A percentile compares a stretch with the other conserved stretches of the same genome.
Conservation (phyloP, 164 flowering plant species). For the Nymphaea thermarum region DNA sequence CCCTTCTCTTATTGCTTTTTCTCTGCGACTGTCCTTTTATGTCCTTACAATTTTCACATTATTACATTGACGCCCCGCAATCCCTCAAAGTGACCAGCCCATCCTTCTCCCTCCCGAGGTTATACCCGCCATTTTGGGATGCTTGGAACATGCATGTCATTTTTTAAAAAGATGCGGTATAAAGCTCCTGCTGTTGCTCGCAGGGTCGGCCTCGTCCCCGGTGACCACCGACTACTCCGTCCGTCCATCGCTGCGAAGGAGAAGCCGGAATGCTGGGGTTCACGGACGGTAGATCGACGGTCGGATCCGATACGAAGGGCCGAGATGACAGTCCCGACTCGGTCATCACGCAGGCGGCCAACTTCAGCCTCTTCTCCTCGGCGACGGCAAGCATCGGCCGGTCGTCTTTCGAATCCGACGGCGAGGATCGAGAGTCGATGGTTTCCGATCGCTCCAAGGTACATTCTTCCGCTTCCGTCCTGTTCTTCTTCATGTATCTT, state of each 20-base stretch:
- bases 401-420: conserved; percentile 68
- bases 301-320: conserved; percentile 14
- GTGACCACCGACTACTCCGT: not conserved
- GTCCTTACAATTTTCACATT: no score
- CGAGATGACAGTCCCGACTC: conserved; percentile 76
- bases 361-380: conserved; percentile 62
- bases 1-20: no score
- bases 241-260: conserved; percentile 1
- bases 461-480: not conserved
- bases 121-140: not conserved
- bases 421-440: conserved; percentile 46
- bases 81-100: no score
- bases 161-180: not conserved
- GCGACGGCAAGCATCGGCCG: conserved; percentile 68
- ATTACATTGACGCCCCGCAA: no score
- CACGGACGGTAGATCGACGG: conserved; percentile 19
- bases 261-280: conserved; percentile 32
- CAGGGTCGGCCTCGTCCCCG: not conserved
- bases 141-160: not conserved
- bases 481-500: not conserved
- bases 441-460: conserved; percentile 45
- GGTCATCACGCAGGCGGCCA: conserved; percentile 45
- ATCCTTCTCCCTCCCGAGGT: no score
- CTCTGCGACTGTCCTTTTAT: no score
- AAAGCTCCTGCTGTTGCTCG: not conserved